Conservation (phyloP, 2,329 filamentous ascomycete genomes). For the Xylariaceae sp. region DNA sequence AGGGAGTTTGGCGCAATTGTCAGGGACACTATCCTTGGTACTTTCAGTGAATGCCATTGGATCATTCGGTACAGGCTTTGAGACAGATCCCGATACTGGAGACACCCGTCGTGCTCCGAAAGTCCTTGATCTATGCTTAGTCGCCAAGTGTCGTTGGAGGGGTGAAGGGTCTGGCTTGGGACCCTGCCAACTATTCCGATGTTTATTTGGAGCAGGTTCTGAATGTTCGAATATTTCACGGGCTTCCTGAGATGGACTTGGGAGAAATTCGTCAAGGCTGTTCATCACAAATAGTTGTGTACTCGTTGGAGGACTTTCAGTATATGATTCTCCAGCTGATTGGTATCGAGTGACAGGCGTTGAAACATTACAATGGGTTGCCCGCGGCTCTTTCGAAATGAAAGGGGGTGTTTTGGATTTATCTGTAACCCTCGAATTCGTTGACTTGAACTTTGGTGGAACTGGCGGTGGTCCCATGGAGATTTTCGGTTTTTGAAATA, state of each 20-base stretch:
- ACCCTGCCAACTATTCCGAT: too few relatives aligned
- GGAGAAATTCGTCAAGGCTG: slow-evolving; percentile 51
- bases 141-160: neutral
- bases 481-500: slow-evolving; percentile 13
- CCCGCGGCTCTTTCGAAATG: slow-evolving; percentile 12
- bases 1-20: neutral
- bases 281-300: slow-evolving; percentile 49
- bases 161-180: too few relatives aligned
- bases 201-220: neutral
- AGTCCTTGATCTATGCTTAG: neutral
- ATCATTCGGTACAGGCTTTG: too few relatives aligned
- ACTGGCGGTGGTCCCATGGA: slow-evolving; percentile 22
- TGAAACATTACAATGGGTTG: slow-evolving; percentile 3
- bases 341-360: neutral
- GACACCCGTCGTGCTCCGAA: slow-evolving; percentile 1
- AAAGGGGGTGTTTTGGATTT: slow-evolving; percentile 14
- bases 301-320: slow-evolving; percentile 31
- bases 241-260: slow-evolving; percentile 51
- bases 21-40: neutral
- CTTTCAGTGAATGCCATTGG: neutral
- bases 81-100: too few relatives aligned
- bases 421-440: slow-evolving; percentile 2
- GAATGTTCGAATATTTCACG: slow-evolving; percentile 44
- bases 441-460: slow-evolving; percentile 22
- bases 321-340: slow-evolving; percentile 4